Evolutionary conservation across 192 early-diverging fungal species (phyloP).

Genomic region (Podila horticola): DNA sequence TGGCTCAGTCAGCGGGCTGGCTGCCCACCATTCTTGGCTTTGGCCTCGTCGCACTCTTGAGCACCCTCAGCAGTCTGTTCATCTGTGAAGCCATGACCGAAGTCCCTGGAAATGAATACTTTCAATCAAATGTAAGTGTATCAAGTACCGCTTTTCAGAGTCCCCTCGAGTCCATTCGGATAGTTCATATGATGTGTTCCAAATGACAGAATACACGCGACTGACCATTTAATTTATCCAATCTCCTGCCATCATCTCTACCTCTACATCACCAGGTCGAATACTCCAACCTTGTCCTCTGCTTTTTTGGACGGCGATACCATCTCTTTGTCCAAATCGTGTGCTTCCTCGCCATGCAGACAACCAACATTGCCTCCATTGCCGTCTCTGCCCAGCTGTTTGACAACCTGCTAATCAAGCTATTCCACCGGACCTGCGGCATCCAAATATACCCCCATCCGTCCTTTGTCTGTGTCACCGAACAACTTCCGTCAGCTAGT

Average conservation of each 20-base stretch:
- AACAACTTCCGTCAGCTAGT: slow-evolving; percentile 52
- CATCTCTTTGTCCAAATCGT: slow-evolving; percentile 70
- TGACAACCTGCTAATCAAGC: slow-evolving; percentile 69
- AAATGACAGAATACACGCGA: too few relatives aligned
- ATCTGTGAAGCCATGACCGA: slow-evolving; percentile 75
- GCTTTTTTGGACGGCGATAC: slow-evolving; percentile 70
- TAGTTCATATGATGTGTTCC: too few relatives aligned
- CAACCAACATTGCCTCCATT: slow-evolving; percentile 76
- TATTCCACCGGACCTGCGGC: slow-evolving; percentile 74
- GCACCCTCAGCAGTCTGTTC: slow-evolving; percentile 70
- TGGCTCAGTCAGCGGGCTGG: slow-evolving; percentile 47
- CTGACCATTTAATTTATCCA: not conserved
- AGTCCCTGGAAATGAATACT: slow-evolving; percentile 75
- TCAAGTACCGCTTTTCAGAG: not conserved
- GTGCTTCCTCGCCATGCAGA: slow-evolving; percentile 75
- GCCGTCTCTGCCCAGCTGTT: slow-evolving; percentile 76
- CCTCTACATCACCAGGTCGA: slow-evolving; percentile 56
- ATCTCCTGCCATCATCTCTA: not conserved
- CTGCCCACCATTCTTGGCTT: slow-evolving; percentile 62
- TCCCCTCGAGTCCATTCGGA: too few relatives aligned
- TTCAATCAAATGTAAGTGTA: slow-evolving; percentile 62
- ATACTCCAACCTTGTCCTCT: slow-evolving; percentile 74
- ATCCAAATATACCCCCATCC: slow-evolving; percentile 63
- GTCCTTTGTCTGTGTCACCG: slow-evolving; percentile 66
- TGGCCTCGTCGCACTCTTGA: slow-evolving; percentile 66